A percentile compares a stretch with the other conserved stretches of the same genome.
These are phyloP conservation scores for Aquilaria yunnanensis DNA, from an alignment of 345 rosid species.

Conservation along the genomic window DNA sequence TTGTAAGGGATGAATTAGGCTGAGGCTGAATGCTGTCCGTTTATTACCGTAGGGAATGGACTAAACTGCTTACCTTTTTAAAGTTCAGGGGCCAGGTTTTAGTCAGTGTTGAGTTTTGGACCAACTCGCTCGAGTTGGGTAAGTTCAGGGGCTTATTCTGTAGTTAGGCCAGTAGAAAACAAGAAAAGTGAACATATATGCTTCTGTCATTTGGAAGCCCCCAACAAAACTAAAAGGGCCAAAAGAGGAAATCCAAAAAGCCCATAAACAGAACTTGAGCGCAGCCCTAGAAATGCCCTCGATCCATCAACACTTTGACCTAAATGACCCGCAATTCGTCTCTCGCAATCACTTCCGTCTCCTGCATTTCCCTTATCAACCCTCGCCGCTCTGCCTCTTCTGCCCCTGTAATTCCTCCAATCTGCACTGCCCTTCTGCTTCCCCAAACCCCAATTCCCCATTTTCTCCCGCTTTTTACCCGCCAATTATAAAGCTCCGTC, in stretches of 20 bases:
- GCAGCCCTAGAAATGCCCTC: background rate
- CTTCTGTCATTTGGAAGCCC: too few relatives aligned
- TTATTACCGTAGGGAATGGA: too few relatives aligned
- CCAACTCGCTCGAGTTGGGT: too few relatives aligned
- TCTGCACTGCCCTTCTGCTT: slow-evolving; percentile 20
- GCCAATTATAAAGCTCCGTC: slow-evolving; percentile 28
- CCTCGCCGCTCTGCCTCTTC: slow-evolving; percentile 42
- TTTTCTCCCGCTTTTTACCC: slow-evolving; percentile 33
- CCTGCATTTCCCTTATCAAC: slow-evolving; percentile 25
- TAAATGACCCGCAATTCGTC: slow-evolving; percentile 26
- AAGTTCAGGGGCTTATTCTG: too few relatives aligned
- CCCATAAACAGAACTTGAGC: background rate
- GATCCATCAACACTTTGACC: slow-evolving; percentile 21
- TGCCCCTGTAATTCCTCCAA: slow-evolving; percentile 53
- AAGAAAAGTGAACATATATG: too few relatives aligned
- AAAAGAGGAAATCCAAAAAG: slow-evolving; percentile 27
- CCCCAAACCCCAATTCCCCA: slow-evolving; percentile 17
- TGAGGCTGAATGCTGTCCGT: too few relatives aligned
- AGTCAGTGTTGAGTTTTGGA: too few relatives aligned
- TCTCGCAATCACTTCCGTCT: slow-evolving; percentile 6
- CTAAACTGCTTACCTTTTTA: too few relatives aligned
- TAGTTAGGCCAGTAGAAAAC: too few relatives aligned
- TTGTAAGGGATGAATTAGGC: too few relatives aligned
- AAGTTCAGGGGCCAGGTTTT: too few relatives aligned
- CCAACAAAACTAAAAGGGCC: slow-evolving; percentile 6